Evolutionary conservation across 306 rosid species (phyloP).

Genomic region (Citrullus colocynthis): DNA sequence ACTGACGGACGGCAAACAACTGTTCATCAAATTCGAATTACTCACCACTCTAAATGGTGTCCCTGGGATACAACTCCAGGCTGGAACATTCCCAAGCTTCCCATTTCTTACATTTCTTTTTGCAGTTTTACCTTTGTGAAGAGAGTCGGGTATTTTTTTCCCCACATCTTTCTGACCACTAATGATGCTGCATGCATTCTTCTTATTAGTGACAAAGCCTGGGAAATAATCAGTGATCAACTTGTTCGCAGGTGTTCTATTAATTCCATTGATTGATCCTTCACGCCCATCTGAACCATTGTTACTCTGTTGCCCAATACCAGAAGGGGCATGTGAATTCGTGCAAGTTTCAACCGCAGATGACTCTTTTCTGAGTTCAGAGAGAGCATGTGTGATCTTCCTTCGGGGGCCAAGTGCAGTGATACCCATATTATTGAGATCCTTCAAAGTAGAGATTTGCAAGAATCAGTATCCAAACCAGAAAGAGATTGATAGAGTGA

Average conservation of each 20-base stretch:
- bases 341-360: constrained; percentile 17
- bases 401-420: constrained; percentile 85
- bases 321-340: constrained; percentile 14
- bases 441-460: constrained; percentile 27
- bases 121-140: constrained; percentile 20
- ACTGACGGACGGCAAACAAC: neutral
- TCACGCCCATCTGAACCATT: constrained; percentile 29
- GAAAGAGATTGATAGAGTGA: neutral
- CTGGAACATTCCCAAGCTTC: constrained; percentile 55
- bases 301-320: constrained; percentile 22
- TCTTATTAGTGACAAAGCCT: constrained; percentile 38
- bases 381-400: constrained; percentile 57
- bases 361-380: constrained; percentile 46
- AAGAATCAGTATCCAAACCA: neutral
- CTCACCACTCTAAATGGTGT: constrained; percentile 82
- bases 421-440: constrained; percentile 63
- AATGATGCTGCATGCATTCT: constrained; percentile 27
- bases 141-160: constrained; percentile 22
- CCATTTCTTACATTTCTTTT: constrained; percentile 26
- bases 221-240: constrained; percentile 78
- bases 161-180: constrained; percentile 21
- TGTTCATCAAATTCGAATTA: neutral
- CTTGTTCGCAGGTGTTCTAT: constrained; percentile 49
- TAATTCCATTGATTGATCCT: constrained; percentile 21
- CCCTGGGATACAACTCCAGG: constrained; percentile 80